Base-by-base conservation (phyloP, 2,329 filamentous ascomycete species). In the Leptographium radiaticola region DNA sequence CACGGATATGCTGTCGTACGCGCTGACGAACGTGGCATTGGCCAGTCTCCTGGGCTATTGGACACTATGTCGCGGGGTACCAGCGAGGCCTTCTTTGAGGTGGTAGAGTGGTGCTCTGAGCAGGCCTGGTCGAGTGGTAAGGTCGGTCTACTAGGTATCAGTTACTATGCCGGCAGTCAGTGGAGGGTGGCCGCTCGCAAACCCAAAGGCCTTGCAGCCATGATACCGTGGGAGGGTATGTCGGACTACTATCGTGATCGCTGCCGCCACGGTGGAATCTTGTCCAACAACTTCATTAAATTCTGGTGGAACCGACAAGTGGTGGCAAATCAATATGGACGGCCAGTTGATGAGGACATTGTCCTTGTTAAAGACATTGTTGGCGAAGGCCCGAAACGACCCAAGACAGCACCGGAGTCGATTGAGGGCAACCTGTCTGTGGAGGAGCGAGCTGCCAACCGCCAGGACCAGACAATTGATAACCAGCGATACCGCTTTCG, bases 241-340 rank as follows among this genome's bases (percentile, higher is more conserved):
- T 73, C 72, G 0, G 75, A 78, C 56, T 75, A 74, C 58, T 79
- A 77, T 61, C 65, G 75, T 1, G 80, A 83, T 56, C 67, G 78
- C 1, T 80, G 76, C 57, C 71, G 79, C 0, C 80, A 84, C 55
- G 80, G 80, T 1, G 80, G 80, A 0, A 83, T 84, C 47, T 62
- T 81, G 2, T 78, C 77, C 0, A 75, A 81, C 58, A 63, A 62
- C 0, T 82, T 82, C 59, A 83, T 84, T 59, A 62, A 67, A 13
- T 79, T 83, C 60, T 86, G 81, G 82, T 85, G 81, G 81, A 74
- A 84, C 60, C 71, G 80, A 0, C 81, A 85, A 62, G 80, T 86
- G 8, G 68, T 84, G 9, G 71, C 71, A 0, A 87, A 86, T 60
- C 84, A 88, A 63, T 87, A 87, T 56, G 84, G 84, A 1, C 70